Evolutionary conservation across 2,329 filamentous ascomycete species (phyloP), one percentile per base, ranked within the genome.

Genomic region (Ascochyta rabiei): DNA sequence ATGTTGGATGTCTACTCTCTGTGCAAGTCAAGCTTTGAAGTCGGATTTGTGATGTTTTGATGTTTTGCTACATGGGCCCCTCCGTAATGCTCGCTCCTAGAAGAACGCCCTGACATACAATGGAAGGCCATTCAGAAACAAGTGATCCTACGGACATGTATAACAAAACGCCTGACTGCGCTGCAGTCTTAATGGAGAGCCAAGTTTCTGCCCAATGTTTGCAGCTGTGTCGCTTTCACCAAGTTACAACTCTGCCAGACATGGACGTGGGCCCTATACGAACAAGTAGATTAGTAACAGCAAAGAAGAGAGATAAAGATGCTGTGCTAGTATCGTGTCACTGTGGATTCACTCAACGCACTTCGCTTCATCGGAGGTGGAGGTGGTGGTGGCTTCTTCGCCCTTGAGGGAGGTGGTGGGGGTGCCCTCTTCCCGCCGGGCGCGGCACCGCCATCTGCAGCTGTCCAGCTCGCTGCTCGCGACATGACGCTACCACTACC

Each of bases 361-460:
- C 77, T 81, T 61, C 84, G 77, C 79, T 88, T 88, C 76, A 86
- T 82, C 19, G 86, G 86, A 10, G 84, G 84, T 19, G 85, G 86
- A 33, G 84, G 84, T 56, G 86, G 85, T 19, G 84, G 82, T 12
- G 86, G 85, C 73, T 89, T 89, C 79, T 88, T 89, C 31, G 83
- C 76, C 67, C 86, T 77, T 19, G 82, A 82, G 21, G 86, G 86
- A 18, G 86, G 86, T 41, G 85, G 83, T 18, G 72, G 72, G 35
- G 72, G 70, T 39, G 80, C 81, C 72, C 84, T 86, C 71, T 82
- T 82, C 50, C 67, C 73, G 41, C 59, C 63, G 13, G 47, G 38
- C 9, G 53, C 28, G 8, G 54, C 56, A 47, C 60, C 64, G 48
- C 62, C 56, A 6, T 68, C 72, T 19, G 63, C 59, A 15, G 76